A percentile compares a stretch with the other conserved stretches of the same genome.
Evolutionary conservation across 2,329 filamentous ascomycete genomes (phyloP).

Genomic region (Exophiala aquamarina): DNA sequence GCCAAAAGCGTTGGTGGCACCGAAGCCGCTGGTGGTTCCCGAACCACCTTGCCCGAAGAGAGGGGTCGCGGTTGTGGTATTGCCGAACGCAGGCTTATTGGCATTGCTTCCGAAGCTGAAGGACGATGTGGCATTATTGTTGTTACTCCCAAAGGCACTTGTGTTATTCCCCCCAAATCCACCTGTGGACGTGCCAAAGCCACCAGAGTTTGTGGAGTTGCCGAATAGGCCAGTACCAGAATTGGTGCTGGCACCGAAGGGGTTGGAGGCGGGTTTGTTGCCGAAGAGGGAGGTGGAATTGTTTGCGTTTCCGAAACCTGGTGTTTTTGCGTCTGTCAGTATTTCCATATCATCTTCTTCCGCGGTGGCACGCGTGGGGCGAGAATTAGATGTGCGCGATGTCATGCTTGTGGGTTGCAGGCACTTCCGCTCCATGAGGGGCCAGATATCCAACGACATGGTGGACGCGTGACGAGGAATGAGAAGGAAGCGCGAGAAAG

Average conservation of each 20-base stretch:
- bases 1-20: conserved; percentile 30
- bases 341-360: too few species aligned
- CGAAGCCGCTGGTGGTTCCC: conserved; percentile 34
- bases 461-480: too few species aligned
- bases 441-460: too few species aligned
- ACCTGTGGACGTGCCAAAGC: conserved; percentile 23
- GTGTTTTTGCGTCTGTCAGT: neutral
- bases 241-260: conserved; percentile 25
- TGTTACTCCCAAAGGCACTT: conserved; percentile 27
- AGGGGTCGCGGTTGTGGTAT: conserved; percentile 23
- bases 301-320: conserved; percentile 11
- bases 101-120: conserved; percentile 47
- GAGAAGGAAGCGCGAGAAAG: too few species aligned
- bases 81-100: conserved; percentile 49
- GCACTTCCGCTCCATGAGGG: neutral
- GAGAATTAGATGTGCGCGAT: neutral
- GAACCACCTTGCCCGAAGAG: conserved; percentile 27
- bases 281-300: conserved; percentile 24
- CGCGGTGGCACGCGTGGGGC: neutral
- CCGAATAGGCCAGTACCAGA: conserved; percentile 27
- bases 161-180: conserved; percentile 24
- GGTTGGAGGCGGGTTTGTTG: conserved; percentile 24
- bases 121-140: conserved; percentile 31
- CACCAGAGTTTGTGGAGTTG: conserved; percentile 18
- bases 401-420: neutral